Conservation (phyloP, 1,139 yeast genomes). For the Kodamaea fungicola region DNA sequence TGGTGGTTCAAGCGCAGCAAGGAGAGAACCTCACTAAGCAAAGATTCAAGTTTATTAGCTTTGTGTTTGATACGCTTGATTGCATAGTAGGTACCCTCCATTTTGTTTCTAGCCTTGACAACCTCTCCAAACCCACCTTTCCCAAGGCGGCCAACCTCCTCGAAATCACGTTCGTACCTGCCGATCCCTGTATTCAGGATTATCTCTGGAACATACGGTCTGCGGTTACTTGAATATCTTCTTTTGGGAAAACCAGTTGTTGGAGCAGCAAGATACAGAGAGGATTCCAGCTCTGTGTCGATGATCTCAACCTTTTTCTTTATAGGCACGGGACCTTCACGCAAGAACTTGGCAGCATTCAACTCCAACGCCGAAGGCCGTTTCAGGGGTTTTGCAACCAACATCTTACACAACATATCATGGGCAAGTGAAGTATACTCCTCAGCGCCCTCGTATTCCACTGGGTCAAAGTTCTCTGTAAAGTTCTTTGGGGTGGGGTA, state of each 20-base stretch:
- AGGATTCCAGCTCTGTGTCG: conserved; percentile 1
- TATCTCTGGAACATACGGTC: conserved; percentile 1
- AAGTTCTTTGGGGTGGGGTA: conserved; percentile 64
- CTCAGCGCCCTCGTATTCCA: conserved; percentile 27
- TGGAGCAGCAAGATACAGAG: not conserved
- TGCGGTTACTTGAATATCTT: conserved; percentile 18
- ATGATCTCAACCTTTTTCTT: not conserved
- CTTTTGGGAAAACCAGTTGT: conserved; percentile 7
- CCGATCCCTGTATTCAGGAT: conserved; percentile 18
- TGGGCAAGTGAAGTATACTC: conserved; percentile 42
- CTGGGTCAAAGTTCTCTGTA: conserved; percentile 39
- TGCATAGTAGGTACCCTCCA: conserved; percentile 95
- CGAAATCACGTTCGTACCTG: conserved; percentile 67
- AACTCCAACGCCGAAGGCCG: conserved; percentile 82
- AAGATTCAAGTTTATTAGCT: conserved; percentile 72
- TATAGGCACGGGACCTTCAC: conserved; percentile 54
- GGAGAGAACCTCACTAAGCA: conserved; percentile 86
- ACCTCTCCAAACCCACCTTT: conserved; percentile 98
- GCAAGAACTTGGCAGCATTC: conserved; percentile 73
- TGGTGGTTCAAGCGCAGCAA: conserved; percentile 91
- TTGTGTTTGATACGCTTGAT: conserved; percentile 86
- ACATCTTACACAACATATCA: conserved; percentile 65
- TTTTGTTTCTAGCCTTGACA: conserved; percentile 85
- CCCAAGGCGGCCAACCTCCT: conserved; percentile 89
- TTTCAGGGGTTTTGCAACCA: conserved; percentile 63